Base-by-base conservation (phyloP, 2,329 filamentous ascomycete genomes). In the Calonectria pseudoturangicola region DNA sequence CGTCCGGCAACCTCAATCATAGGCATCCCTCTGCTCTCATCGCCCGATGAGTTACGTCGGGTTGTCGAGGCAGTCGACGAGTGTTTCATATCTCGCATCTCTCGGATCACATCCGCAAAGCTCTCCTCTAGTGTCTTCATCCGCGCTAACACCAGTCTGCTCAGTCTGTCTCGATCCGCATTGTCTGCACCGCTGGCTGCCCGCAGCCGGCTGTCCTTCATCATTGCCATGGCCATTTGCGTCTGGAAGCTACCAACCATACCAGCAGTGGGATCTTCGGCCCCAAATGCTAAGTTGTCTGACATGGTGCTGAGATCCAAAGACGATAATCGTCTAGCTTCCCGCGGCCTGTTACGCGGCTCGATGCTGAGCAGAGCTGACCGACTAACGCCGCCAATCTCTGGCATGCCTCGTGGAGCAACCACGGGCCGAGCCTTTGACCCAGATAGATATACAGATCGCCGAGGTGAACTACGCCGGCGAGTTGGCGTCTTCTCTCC, bases 81-180 rank as follows among this genome's bases (percentile, higher is more conserved):
- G 58, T 83, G 84, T 83, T 87, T 90, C 82, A 90, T 85, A 74
- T 92, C 91, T 74, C 94, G 92, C 82, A 98, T 93, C 83, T 97
- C 95, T 74, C 91, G 92, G 70, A 95, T 90, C n/a, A 98, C 93
- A 72, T 98, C 95, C 2, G 93, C 90, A 82, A 98, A 96, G 16
- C 95, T 93, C 84, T 98, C 95, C 82, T 98, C 96, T 2, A 98
- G 88, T 9, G 93, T 96, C 82, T 97, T 97, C 95, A 98, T 98
- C 41, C 95, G 89, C 10, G 95, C 95, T 56, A 98, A 87, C 84
- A 98, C 93, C 56, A 98, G 89, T 69, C 95, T 91, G 77, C 93
- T 92, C 89, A 96, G 93, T 48, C 94, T 90, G 80, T 94, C 93
- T 28, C 82, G 90, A 88, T 87, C 86, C 68, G 81, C 83, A 4